These are phyloP conservation scores for Xylariales sp. DNA, from an alignment of 2,329 filamentous ascomycete species.

Conservation along the genomic window DNA sequence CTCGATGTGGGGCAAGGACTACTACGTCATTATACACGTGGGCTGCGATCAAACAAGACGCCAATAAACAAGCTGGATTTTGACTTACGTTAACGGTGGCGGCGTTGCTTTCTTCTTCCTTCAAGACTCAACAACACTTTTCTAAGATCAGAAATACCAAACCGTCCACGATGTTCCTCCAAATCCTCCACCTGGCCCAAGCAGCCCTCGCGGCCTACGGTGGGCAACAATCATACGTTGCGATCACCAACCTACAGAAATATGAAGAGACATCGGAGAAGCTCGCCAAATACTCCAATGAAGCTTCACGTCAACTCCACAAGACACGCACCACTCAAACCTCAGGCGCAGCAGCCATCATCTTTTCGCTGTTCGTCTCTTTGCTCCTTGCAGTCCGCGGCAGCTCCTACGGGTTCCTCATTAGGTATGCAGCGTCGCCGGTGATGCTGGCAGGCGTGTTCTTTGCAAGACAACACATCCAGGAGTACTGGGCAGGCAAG, in stretches of 20 bases:
- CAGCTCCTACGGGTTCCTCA: conserved; percentile 11
- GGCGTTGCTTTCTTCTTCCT: no score
- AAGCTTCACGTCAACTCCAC: conserved; percentile 35
- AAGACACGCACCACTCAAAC: conserved; percentile 40
- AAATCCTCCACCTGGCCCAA: conserved; percentile 32
- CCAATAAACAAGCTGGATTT: no score
- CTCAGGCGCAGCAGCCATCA: conserved; percentile 32
- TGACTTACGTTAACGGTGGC: no score
- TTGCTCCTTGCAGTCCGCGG: conserved; percentile 14
- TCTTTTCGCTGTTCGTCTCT: conserved; percentile 15
- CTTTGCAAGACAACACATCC: conserved; percentile 16
- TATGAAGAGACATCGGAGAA: conserved; percentile 41
- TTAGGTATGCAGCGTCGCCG: conserved; percentile 14
- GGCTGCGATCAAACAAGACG: no score
- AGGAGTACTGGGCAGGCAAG: conserved; percentile 16
- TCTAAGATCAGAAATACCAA: no score
- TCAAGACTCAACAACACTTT: no score
- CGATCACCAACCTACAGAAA: conserved; percentile 37
- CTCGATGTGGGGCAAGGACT: no score
- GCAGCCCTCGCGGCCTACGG: conserved; percentile 36
- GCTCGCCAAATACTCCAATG: conserved; percentile 38
- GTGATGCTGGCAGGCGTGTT: conserved; percentile 12
- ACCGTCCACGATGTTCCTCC: conserved; percentile 22
- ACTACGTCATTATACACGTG: no score
- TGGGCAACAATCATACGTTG: conserved; percentile 34